Base-by-base conservation (phyloP, 345 rosid genomes). In the Camelina sativa region DNA sequence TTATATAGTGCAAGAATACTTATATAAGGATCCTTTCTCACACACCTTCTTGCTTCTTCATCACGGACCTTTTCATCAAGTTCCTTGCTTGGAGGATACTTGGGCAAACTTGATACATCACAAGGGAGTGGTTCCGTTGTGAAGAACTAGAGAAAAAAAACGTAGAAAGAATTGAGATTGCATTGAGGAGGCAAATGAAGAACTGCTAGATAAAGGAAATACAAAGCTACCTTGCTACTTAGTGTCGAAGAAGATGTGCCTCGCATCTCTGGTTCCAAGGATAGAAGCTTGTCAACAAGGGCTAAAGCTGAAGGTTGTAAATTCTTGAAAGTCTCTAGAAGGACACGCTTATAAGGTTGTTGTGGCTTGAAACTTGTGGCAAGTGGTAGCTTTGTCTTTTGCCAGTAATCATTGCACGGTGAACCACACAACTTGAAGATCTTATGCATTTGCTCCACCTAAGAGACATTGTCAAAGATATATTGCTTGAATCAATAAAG, bases 401-500 rank as follows among this genome's bases (percentile, higher is more conserved):
- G 76, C 99, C 99, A 92, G 71, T 92, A 90, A 67, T 92, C 97
- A 54, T 90, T 93, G 6, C 88, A 79, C 69, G 99, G 97, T 35
- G 99, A 95, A 70, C 99, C 99, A 46, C 99, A 92, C 65, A 95
- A 81, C 89, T 92, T 95, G 86, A 90, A 95, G 78, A 95, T 92
- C 81, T 89, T 95, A 77, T 95, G 99, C 72, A 95, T 83, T 83
- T 95, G 99, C 86, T 95, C 99, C 65, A 94, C 96, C 98, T 94
- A 74, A 55, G 23, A 58, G 35, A 61, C 10, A 46, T 44, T 44
- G 32, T 46, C 47, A 47, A 74, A 54, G 23, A 58, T 22, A 61
- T 3, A 44, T 46, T 47, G 2, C 28, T 65, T 65, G 59, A 50
- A 59, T 75, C 22, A 74, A 40, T 62, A 38, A 50, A 25, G 4